Evolutionary conservation across 805 yeast species (phyloP).

Genomic region (Schizosaccharomyces pombe): DNA sequence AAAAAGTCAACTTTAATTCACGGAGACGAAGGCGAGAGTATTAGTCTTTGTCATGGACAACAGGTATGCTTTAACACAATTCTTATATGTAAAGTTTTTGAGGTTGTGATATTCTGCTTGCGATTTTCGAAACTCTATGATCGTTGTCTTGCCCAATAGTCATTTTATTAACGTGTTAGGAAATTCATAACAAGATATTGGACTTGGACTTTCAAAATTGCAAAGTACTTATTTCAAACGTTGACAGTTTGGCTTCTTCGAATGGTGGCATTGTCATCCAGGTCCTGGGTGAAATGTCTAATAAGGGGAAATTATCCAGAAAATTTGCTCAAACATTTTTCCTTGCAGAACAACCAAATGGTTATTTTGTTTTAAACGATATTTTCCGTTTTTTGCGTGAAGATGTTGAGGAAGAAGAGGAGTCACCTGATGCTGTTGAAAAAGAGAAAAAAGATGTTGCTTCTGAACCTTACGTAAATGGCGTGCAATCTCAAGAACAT

Average conservation of each 20-base stretch:
- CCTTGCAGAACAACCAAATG: conserved; percentile 14
- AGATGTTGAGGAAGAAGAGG: conserved; percentile 11
- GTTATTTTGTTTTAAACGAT: conserved; percentile 18
- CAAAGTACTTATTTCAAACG: conserved; percentile 17
- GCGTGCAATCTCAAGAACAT: too few relatives aligned
- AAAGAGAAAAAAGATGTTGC: neutral
- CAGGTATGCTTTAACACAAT: conserved; percentile 8
- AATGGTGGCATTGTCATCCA: conserved; percentile 17
- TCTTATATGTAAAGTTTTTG: too few relatives aligned
- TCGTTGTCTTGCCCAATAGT: neutral
- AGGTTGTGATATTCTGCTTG: too few relatives aligned
- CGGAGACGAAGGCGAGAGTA: conserved; percentile 18
- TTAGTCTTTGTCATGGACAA: conserved; percentile 14
- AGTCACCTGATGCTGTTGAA: conserved; percentile 9
- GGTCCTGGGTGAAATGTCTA: conserved; percentile 21
- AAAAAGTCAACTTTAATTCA: conserved; percentile 16
- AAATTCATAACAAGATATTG: conserved; percentile 14
- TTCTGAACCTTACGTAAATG: neutral
- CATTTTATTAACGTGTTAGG: conserved; percentile 4
- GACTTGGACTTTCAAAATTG: conserved; percentile 16
- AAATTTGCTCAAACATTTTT: conserved; percentile 21
- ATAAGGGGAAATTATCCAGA: conserved; percentile 14
- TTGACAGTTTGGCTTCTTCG: conserved; percentile 17
- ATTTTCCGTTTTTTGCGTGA: conserved; percentile 18
- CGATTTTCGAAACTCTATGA: too few relatives aligned